Evolutionary conservation across 495 filamentous ascomycete genomes (phyloP).

Genomic region (Penicillium goetzii): DNA sequence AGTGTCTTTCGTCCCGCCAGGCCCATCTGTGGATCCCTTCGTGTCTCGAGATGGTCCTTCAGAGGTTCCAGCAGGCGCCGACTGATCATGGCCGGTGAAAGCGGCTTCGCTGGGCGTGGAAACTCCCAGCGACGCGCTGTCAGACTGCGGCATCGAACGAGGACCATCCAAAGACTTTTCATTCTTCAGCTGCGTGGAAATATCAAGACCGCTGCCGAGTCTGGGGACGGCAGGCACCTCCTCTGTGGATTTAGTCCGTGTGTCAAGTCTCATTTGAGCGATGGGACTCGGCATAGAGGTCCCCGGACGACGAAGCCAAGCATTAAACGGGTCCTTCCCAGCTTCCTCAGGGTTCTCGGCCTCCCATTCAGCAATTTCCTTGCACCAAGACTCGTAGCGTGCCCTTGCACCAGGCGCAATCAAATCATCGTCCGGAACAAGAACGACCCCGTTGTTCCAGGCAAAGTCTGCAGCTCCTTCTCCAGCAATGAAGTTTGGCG

Average conservation of each 20-base stretch:
- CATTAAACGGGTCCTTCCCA: neutral
- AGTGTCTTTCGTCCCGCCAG: conserved; percentile 35
- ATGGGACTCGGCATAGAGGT: conserved; percentile 9
- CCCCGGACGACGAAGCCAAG: conserved; percentile 15
- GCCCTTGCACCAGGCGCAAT: conserved; percentile 74
- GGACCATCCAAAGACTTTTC: conserved; percentile 1
- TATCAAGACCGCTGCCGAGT: neutral
- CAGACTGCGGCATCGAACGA: neutral
- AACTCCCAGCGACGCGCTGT: neutral
- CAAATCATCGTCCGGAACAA: conserved; percentile 71
- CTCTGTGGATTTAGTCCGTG: neutral
- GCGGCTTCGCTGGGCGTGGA: neutral
- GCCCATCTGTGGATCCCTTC: neutral
- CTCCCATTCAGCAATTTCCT: conserved; percentile 64
- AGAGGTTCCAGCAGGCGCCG: neutral
- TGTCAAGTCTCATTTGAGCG: neutral
- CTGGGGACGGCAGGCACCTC: neutral
- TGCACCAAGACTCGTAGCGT: conserved; percentile 74
- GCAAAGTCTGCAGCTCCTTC: conserved; percentile 85
- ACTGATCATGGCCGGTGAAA: neutral
- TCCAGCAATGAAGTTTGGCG: conserved; percentile 88
- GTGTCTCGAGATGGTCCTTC: neutral
- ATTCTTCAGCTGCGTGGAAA: neutral
- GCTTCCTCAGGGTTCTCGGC: conserved; percentile 16
- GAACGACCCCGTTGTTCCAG: conserved; percentile 68